Conservation (phyloP, 495 filamentous ascomycete genomes). For the Aspergillus affinis region DNA sequence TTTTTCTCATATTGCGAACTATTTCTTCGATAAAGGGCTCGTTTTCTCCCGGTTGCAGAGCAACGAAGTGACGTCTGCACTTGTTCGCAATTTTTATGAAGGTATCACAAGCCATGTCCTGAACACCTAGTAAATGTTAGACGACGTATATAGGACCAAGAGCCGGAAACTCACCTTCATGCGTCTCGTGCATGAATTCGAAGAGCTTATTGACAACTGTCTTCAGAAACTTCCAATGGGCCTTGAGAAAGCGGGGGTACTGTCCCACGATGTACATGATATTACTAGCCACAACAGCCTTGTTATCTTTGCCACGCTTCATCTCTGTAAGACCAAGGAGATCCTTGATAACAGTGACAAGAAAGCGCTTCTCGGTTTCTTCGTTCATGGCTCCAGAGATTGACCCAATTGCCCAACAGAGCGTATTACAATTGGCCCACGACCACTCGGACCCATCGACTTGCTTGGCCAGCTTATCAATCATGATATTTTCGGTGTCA, state of each 20-base stretch:
- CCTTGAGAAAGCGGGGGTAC: slow-evolving; percentile 96
- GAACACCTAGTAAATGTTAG: slow-evolving; percentile 67
- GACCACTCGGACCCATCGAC: slow-evolving; percentile 97
- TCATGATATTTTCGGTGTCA: slow-evolving; percentile 98
- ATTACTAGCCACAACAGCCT: slow-evolving; percentile 97
- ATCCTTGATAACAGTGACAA: slow-evolving; percentile 98
- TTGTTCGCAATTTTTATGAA: slow-evolving; percentile 99
- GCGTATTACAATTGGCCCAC: slow-evolving; percentile 98
- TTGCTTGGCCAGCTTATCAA: slow-evolving; percentile 91
- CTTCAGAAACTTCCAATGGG: slow-evolving; percentile 99
- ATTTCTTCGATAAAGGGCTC: slow-evolving; percentile 99
- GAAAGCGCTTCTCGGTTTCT: slow-evolving; percentile 96
- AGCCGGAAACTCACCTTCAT: slow-evolving; percentile 69
- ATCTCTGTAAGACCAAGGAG: slow-evolving; percentile 97
- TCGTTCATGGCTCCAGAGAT: slow-evolving; percentile 99
- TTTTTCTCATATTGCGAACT: slow-evolving; percentile 89
- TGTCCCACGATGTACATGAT: slow-evolving; percentile 99
- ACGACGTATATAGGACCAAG: slow-evolving; percentile 1
- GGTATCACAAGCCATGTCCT: slow-evolving; percentile 99
- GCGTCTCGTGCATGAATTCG: slow-evolving; percentile 99
- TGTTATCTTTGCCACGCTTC: slow-evolving; percentile 99
- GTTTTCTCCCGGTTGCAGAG: slow-evolving; percentile 86
- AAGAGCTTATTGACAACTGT: slow-evolving; percentile 99
- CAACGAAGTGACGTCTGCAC: slow-evolving; percentile 96
- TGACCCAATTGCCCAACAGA: slow-evolving; percentile 99